Base-by-base conservation (phyloP, 352 stramenopile genomes). In the Globisporangium spiculum region DNA sequence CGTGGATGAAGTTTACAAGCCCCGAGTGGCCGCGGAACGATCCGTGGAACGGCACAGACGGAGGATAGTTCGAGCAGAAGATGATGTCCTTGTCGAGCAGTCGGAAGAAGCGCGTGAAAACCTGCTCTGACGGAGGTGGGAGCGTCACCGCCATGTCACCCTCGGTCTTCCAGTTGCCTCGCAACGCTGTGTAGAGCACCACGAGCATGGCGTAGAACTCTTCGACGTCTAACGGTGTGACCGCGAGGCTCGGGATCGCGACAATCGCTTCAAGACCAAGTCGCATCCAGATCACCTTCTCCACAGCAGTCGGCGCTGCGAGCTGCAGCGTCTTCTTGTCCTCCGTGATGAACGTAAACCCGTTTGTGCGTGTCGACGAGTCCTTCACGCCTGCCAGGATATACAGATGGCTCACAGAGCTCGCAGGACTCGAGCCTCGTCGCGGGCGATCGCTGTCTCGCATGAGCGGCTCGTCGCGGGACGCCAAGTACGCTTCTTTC, bases 181-280 rank as follows among this genome's bases (percentile, higher is more conserved):
- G 84, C 62, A 91, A 67, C 2, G 88, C 84, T 0, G 88, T 96
- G 69, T 93, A 96, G 18, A 96, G 63, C 18, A 96, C 88, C 8
- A 96, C 88, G 22, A 96, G 75, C 88, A 96, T 94, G 0, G 88
- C 88, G 67, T 96, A 96, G 66, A 96, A 96, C 62, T 96, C 88
- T 60, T 96, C 88, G 73, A 96, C 93, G 41, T 96, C 88, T 24
- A 96, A 72, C 20, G 88, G 88, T 12, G 84, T 85, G 14, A 96
- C 84, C 0, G 88, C 85, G 10, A 96, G 67, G 9, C 87, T 90
- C 2, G 88, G 88, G 46, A 94, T 79, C 32, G 88, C 88, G n/a
- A 94, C 88, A 54, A 96, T 94, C 6, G 88, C 86, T 67, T 96
- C 88, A 0, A 94, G 73, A 18, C 83, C 84, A 5, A 96, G 75